Base-by-base conservation (phyloP, 345 rosid genomes). In the Turnera subulata region DNA sequence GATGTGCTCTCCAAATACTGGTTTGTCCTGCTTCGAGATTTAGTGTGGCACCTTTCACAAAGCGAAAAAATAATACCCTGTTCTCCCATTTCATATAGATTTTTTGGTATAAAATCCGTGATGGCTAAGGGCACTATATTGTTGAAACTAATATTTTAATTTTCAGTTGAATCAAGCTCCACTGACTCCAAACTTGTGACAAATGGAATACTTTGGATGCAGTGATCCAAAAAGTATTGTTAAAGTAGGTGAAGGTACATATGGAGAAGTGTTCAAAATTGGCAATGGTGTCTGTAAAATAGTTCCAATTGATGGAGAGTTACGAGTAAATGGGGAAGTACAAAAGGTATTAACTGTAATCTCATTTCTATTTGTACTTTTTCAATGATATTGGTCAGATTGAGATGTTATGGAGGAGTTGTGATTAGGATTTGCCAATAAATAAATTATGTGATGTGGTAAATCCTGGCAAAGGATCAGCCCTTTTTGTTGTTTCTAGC, bases 181-280 rank as follows among this genome's bases (percentile, higher is more conserved):
- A 3, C 35, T 29, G 35, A 3, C 60, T 23, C 51, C 24, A 39
- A 55, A 19, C 69, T 70, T 17, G 61, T 50, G 49, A 63, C 51
- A 73, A 18, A 16, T 58, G 43, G 22, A 53, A 58, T 53, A 59
- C 65, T 60, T 46, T 70, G 63, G 44, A 25, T 35, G 33, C 83
- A 93, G 97, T 81, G 79, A 76, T 51, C 90, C 90, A 20, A 63
- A 81, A 67, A 67, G 64, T 71, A 82, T 93, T 64, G 62, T 59
- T 63, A 93, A 93, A 81, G 69, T 93, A 65, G 99, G 99, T 49
- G 99, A 93, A 81, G 99, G 99, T 56, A 93, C 97, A 44, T 93
- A 68, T 66, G 99, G 99, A 65, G 99, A 93, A 75, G 99, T 94
- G 67, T 89, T 87, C 60, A 72, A 66, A 55, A 88, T 84, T 47